Evolutionary conservation across 192 early-diverging fungal genomes (phyloP).

Genomic region (Chytriomyces hyalinus): DNA sequence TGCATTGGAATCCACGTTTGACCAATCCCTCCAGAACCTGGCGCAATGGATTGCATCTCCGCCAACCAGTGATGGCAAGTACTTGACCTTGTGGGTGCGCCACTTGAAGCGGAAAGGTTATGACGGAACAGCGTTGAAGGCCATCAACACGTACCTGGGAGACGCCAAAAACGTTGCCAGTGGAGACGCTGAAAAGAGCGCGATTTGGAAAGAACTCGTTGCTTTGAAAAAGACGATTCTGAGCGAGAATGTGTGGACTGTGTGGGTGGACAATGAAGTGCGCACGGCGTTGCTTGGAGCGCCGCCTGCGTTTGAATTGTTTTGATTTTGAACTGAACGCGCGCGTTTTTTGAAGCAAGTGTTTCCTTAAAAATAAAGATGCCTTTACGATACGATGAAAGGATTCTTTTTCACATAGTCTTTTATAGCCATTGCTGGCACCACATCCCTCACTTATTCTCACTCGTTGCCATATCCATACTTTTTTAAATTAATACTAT

Average conservation of each 20-base stretch:
- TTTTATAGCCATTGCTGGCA: too few relatives aligned
- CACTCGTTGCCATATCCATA: too few relatives aligned
- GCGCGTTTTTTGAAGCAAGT: too few relatives aligned
- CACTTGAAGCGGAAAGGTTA: slow-evolving; percentile 56
- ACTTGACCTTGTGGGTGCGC: slow-evolving; percentile 64
- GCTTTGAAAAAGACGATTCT: slow-evolving; percentile 63
- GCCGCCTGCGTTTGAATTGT: slow-evolving; percentile 53
- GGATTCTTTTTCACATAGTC: too few relatives aligned
- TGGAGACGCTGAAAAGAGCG: slow-evolving; percentile 45
- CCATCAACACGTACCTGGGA: slow-evolving; percentile 70
- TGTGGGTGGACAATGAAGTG: slow-evolving; percentile 72
- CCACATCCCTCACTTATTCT: too few relatives aligned
- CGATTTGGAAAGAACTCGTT: slow-evolving; percentile 60
- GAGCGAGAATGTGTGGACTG: slow-evolving; percentile 66
- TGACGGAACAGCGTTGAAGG: slow-evolving; percentile 74
- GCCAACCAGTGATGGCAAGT: slow-evolving; percentile 57
- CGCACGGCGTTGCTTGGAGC: slow-evolving; percentile 60
- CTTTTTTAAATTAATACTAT: too few relatives aligned
- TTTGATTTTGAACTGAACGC: slow-evolving; percentile 34
- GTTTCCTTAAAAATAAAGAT: too few relatives aligned
- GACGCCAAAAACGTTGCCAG: slow-evolving; percentile 52
- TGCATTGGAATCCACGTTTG: slow-evolving; percentile 40
- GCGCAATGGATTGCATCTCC: slow-evolving; percentile 65
- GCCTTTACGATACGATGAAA: too few relatives aligned
- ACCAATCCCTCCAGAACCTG: slow-evolving; percentile 62